These are phyloP conservation scores for Castanea sativa DNA, from an alignment of 306 rosid genomes.

Conservation along the genomic window DNA sequence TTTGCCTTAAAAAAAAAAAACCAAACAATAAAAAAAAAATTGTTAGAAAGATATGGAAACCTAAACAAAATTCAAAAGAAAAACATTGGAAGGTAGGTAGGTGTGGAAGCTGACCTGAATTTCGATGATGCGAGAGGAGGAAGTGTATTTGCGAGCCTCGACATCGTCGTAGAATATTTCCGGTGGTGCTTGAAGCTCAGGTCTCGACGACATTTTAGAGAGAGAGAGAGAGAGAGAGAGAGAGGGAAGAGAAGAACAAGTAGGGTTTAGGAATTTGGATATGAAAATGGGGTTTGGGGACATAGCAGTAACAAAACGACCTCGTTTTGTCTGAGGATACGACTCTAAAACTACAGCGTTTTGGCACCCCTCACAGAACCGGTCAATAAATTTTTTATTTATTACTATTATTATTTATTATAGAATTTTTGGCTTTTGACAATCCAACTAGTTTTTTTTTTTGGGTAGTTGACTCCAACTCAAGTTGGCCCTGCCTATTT, in stretches of 20 bases:
- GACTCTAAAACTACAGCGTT: too few relatives aligned
- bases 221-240: not conserved
- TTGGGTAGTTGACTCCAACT: too few relatives aligned
- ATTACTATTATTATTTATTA: too few relatives aligned
- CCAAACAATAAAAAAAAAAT: not conserved
- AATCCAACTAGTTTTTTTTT: too few relatives aligned
- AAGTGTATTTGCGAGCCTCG: constrained; percentile 88
- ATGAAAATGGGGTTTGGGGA: too few relatives aligned
- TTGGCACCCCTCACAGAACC: too few relatives aligned
- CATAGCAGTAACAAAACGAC: too few relatives aligned
- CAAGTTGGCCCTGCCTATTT: too few relatives aligned
- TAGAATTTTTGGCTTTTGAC: too few relatives aligned
- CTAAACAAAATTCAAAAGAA: not conserved
- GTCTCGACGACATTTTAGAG: constrained; percentile 57
- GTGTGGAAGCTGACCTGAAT: constrained; percentile 47
- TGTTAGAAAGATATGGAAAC: not conserved
- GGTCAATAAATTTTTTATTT: too few relatives aligned
- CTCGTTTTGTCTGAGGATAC: too few relatives aligned
- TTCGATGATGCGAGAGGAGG: constrained; percentile 80
- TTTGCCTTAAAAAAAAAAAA: constrained; percentile 19
- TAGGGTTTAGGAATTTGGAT: not conserved
- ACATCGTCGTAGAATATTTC: constrained; percentile 86
- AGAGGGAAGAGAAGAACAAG: not conserved
- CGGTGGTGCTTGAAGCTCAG: constrained; percentile 87
- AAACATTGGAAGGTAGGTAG: not conserved